phyloP scores from a whole-genome alignment of 2,329 filamentous ascomycete genomes.

The Periconia sp. region DNA sequence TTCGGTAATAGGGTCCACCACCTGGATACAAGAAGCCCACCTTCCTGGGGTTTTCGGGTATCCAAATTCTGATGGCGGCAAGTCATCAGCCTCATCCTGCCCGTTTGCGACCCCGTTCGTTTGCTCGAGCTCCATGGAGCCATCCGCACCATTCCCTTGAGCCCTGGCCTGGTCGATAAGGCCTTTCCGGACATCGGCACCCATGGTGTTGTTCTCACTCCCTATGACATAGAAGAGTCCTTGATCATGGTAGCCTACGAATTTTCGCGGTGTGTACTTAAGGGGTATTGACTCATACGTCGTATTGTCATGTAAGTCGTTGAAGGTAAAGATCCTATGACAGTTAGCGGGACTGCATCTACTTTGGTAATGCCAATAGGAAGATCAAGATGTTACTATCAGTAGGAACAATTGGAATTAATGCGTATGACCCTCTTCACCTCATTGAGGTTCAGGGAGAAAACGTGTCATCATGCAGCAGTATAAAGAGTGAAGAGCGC shows the following conservation, averaged over 20 bases:
- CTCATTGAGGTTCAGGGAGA: constrained; percentile 57
- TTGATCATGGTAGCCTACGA: constrained; percentile 85
- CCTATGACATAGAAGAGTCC: constrained; percentile 94
- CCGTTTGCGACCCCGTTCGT: constrained; percentile 41
- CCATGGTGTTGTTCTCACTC: constrained; percentile 88
- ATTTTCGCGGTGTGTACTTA: constrained; percentile 86
- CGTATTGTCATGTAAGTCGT: constrained; percentile 83
- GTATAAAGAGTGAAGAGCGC: constrained; percentile 18
- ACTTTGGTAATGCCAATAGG: background rate
- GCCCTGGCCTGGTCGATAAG: constrained; percentile 71
- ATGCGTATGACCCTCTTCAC: constrained; percentile 53
- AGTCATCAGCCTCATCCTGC: constrained; percentile 51
- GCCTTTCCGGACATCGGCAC: constrained; percentile 75
- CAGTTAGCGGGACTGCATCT: constrained; percentile 13
- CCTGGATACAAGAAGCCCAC: constrained; percentile 95
- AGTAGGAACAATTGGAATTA: constrained; percentile 96
- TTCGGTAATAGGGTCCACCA: constrained; percentile 78
- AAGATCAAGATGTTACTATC: constrained; percentile 56
- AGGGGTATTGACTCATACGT: constrained; percentile 86
- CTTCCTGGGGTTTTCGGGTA: constrained; percentile 82
- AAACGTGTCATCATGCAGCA: constrained; percentile 69
- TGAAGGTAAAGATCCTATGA: constrained; percentile 82
- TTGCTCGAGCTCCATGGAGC: constrained; percentile 29
- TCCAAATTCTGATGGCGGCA: constrained; percentile 84
- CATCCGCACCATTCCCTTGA: constrained; percentile 26